Evolutionary conservation across 371 early-diverging fungal species (phyloP).

Genomic region (Mucor irregularis): DNA sequence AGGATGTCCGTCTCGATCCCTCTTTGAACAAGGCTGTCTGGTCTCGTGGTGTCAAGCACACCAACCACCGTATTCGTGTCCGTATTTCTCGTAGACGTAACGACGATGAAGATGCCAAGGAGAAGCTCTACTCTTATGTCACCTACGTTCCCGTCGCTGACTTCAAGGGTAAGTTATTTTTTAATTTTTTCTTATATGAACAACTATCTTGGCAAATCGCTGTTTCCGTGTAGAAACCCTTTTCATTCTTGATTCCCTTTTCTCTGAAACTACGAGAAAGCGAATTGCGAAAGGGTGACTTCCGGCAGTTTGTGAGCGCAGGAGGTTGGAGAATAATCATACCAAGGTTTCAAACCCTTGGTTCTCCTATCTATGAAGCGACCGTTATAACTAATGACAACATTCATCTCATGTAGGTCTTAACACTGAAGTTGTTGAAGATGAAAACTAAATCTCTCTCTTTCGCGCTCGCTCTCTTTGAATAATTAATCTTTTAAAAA

Average conservation of each 20-base stretch:
- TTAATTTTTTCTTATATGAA: neutral
- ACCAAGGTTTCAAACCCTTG: conserved; percentile 11
- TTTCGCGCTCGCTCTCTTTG: no score
- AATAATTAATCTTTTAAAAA: no score
- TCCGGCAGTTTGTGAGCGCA: conserved; percentile 31
- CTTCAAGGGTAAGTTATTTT: conserved; percentile 73
- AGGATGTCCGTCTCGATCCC: conserved; percentile 81
- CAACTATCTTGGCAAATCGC: neutral
- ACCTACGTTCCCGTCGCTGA: conserved; percentile 80
- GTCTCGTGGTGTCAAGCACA: conserved; percentile 88
- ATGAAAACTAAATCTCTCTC: conserved; percentile 9
- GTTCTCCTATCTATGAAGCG: conserved; percentile 34
- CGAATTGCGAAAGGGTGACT: neutral
- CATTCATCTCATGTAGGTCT: no score
- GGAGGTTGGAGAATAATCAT: conserved; percentile 30
- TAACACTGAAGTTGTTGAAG: conserved; percentile 7
- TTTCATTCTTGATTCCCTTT: neutral
- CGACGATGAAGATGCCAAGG: conserved; percentile 91
- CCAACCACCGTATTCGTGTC: conserved; percentile 92
- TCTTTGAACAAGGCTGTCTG: conserved; percentile 84
- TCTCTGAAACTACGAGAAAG: neutral
- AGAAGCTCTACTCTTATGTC: conserved; percentile 93
- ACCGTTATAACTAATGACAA: no score
- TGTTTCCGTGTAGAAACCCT: conserved; percentile 1
- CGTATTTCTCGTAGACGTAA: conserved; percentile 91